A percentile compares a stretch with the other conserved stretches of the same genome.
Evolutionary conservation across 129 eudicot species (phyloP).

Genomic region (Flaveria trinervia): DNA sequence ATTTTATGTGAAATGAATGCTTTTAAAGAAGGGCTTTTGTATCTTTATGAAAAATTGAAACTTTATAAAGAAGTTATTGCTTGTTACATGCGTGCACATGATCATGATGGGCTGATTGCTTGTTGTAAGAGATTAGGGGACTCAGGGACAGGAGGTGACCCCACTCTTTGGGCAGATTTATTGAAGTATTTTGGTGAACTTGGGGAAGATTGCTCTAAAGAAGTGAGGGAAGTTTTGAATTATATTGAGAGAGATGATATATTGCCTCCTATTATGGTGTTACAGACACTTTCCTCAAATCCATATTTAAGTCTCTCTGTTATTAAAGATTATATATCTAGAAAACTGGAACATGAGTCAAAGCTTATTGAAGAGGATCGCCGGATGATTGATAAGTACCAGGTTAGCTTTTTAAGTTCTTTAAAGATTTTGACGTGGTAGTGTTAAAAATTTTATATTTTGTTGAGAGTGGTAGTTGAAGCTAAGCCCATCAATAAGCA

Average conservation of each 20-base stretch:
- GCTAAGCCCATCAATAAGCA: slow-evolving; percentile 11
- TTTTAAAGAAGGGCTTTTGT: slow-evolving; percentile 79
- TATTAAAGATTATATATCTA: slow-evolving; percentile 86
- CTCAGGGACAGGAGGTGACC: slow-evolving; percentile 85
- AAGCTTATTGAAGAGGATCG: slow-evolving; percentile 94
- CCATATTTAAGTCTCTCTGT: slow-evolving; percentile 93
- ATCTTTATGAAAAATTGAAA: slow-evolving; percentile 92
- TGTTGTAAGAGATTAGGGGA: slow-evolving; percentile 99
- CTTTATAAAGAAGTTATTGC: slow-evolving; percentile 94
- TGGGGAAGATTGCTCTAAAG: slow-evolving; percentile 97
- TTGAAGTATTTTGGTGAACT: slow-evolving; percentile 97
- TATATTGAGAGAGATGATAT: slow-evolving; percentile 94
- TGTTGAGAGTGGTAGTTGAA: slow-evolving; percentile 2
- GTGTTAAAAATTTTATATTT: neutral
- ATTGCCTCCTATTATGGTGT: slow-evolving; percentile 87
- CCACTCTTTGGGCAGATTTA: slow-evolving; percentile 88
- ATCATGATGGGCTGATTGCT: slow-evolving; percentile 90
- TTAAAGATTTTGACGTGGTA: slow-evolving; percentile 1
- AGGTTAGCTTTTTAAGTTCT: slow-evolving; percentile 54
- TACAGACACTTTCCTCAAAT: slow-evolving; percentile 83
- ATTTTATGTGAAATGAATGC: slow-evolving; percentile 89
- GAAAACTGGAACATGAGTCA: slow-evolving; percentile 89
- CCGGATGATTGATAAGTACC: slow-evolving; percentile 77
- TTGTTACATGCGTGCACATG: slow-evolving; percentile 97
- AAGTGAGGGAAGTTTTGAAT: slow-evolving; percentile 81